Conservation (phyloP, 2,329 filamentous ascomycete genomes). For the Venturia asperata region DNA sequence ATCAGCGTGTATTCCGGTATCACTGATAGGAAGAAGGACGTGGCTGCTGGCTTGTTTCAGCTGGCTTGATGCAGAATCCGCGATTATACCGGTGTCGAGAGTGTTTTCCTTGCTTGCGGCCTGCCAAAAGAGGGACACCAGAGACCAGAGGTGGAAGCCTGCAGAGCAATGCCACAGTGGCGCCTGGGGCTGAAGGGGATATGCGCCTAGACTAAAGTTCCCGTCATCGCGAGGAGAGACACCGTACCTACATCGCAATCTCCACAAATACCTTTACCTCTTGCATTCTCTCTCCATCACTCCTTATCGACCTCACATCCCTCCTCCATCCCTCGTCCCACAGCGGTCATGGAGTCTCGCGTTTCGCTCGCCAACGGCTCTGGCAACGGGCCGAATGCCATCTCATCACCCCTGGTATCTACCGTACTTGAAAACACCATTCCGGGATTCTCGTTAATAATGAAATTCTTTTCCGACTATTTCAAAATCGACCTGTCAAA, state of each 20-base stretch:
- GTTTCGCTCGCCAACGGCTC: not conserved
- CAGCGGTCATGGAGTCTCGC: not conserved
- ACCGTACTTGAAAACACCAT: not conserved
- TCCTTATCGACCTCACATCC: too few relatives aligned
- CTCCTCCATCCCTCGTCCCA: not conserved
- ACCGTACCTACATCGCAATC: not conserved
- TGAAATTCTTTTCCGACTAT: constrained; percentile 13
- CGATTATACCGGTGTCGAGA: too few relatives aligned
- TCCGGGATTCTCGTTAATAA: constrained; percentile 10
- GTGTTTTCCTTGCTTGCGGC: not conserved
- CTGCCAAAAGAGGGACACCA: not conserved
- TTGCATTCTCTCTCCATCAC: not conserved
- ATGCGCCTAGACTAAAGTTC: not conserved
- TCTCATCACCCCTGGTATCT: constrained; percentile 1
- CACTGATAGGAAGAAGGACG: too few relatives aligned
- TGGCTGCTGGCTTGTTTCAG: too few relatives aligned
- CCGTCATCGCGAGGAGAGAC: not conserved
- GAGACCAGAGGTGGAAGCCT: not conserved
- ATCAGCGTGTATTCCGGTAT: too few relatives aligned
- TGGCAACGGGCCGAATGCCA: constrained; percentile 6
- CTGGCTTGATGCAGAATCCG: too few relatives aligned
- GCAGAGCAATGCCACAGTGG: not conserved
- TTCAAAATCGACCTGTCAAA: constrained; percentile 16
- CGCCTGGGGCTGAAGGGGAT: not conserved
- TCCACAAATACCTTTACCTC: not conserved